Conservation (phyloP, 257 asterid genomes). For the Solanum piurae region DNA sequence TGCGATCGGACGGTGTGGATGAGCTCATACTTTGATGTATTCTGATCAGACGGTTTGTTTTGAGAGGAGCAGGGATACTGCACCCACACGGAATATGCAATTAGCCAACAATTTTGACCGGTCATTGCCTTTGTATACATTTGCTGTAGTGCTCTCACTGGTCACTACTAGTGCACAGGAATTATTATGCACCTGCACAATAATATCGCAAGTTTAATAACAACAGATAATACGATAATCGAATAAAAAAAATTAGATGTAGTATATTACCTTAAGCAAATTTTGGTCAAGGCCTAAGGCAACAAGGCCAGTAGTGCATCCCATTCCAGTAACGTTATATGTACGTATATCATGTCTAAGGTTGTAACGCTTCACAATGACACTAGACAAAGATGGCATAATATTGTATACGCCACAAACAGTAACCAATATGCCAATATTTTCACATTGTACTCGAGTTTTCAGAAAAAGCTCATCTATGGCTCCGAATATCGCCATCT, state of each 20-base stretch:
- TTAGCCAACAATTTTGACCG: conserved; percentile 30
- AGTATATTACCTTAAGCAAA: conserved; percentile 23
- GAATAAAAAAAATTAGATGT: too few relatives aligned
- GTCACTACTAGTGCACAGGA: conserved; percentile 30
- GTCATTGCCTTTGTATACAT: conserved; percentile 31
- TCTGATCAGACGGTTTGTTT: conserved; percentile 15
- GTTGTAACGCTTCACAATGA: conserved; percentile 35
- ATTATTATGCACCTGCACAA: conserved; percentile 27
- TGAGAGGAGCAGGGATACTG: conserved; percentile 34
- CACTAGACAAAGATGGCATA: conserved; percentile 33
- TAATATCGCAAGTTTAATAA: too few relatives aligned
- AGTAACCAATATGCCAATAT: conserved; percentile 28
- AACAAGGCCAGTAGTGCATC: conserved; percentile 40
- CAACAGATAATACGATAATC: too few relatives aligned
- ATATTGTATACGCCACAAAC: conserved; percentile 27
- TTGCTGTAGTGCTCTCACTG: conserved; percentile 18
- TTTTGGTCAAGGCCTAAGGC: conserved; percentile 32
- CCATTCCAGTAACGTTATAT: conserved; percentile 48
- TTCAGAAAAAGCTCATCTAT: conserved; percentile 30
- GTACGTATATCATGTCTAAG: conserved; percentile 30
- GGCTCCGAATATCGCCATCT: conserved; percentile 25
- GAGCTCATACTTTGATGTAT: conserved; percentile 30
- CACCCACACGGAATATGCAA: conserved; percentile 46
- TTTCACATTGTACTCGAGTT: conserved; percentile 17
- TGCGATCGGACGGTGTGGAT: conserved; percentile 30